Evolutionary conservation across 2,329 filamentous ascomycete species (phyloP).

Genomic region (Corniculantispora saksenae): DNA sequence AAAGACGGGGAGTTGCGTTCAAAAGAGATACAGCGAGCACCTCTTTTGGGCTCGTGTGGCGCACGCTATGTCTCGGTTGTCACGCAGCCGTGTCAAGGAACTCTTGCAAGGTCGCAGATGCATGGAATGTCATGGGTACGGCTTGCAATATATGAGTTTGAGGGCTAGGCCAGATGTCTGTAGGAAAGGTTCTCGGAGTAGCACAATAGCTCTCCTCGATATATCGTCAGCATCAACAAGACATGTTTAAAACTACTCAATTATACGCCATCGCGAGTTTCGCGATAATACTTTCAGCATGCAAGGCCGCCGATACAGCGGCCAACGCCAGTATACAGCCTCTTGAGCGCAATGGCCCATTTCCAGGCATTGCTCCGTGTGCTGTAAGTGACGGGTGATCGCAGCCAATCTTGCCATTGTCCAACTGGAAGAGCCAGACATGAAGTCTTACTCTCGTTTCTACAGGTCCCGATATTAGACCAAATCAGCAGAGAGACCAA

Average conservation of each 20-base stretch:
- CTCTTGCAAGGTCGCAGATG: neutral
- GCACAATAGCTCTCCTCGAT: too few species aligned
- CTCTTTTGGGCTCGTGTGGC: neutral
- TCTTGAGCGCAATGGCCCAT: neutral
- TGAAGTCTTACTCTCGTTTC: neutral
- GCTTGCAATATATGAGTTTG: neutral
- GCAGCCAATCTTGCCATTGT: too few species aligned
- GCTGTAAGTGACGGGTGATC: neutral
- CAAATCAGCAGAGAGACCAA: neutral
- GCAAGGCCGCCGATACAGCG: neutral
- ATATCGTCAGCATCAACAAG: too few species aligned
- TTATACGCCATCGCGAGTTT: neutral
- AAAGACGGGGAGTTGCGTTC: neutral
- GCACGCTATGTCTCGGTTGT: neutral
- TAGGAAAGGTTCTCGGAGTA: too few species aligned
- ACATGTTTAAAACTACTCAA: too few species aligned
- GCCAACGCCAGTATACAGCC: neutral
- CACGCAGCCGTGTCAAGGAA: neutral
- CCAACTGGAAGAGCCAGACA: too few species aligned
- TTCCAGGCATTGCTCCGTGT: neutral
- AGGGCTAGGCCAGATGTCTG: neutral
- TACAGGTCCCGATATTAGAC: neutral
- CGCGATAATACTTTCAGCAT: neutral
- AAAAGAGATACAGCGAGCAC: too few species aligned
- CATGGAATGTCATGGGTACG: too few species aligned